These are phyloP conservation scores for Eucalyptus leucophloia DNA, from an alignment of 345 rosid genomes.

Conservation along the genomic window DNA sequence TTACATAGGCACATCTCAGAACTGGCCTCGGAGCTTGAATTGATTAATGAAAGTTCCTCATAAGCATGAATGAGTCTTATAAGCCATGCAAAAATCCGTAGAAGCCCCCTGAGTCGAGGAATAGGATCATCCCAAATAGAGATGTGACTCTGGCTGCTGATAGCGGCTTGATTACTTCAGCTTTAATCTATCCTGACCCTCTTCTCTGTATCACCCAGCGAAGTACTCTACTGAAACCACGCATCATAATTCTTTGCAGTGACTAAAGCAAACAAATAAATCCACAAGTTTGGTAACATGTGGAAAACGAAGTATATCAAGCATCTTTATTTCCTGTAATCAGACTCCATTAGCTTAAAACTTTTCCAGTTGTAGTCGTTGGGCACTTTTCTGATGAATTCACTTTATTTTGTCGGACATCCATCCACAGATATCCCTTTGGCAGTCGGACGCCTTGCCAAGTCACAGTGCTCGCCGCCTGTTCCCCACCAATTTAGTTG, in stretches of 20 bases:
- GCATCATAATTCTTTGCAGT: not conserved
- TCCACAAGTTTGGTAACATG: not conserved
- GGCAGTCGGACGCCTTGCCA: not conserved
- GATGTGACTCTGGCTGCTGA: not conserved
- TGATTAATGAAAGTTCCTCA: not conserved
- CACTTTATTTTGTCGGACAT: constrained; percentile 7
- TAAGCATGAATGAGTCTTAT: not conserved
- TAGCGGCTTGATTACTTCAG: not conserved
- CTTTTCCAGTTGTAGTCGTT: not conserved
- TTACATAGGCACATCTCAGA: not conserved
- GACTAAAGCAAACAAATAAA: not conserved
- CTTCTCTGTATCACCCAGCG: not conserved
- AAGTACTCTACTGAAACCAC: not conserved
- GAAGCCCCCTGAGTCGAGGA: not conserved
- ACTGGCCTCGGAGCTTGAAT: not conserved
- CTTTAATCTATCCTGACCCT: not conserved
- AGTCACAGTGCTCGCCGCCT: not conserved
- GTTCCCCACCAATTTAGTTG: not conserved
- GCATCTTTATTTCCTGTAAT: not conserved
- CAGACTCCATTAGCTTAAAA: not conserved
- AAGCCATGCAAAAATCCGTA: not conserved
- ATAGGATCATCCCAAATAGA: not conserved
- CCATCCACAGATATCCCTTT: not conserved
- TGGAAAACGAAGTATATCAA: not conserved
- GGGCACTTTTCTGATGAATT: not conserved